phyloP scores from a whole-genome alignment of 148 eudicot genomes.

The Persicaria maculosa region DNA sequence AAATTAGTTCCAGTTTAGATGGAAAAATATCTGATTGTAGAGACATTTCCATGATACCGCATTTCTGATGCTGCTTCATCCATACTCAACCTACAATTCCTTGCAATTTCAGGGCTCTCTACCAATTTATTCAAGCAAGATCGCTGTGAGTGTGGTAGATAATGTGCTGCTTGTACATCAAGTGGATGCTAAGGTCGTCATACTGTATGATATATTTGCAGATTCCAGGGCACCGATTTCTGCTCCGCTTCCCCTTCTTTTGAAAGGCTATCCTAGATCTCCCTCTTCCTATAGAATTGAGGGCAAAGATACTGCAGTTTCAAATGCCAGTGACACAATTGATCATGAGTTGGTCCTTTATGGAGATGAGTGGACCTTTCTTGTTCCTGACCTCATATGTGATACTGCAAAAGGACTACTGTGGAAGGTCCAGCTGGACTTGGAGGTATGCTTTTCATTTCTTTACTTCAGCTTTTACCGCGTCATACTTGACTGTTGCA shows the following conservation, averaged over 20 bases:
- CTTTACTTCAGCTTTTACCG: neutral
- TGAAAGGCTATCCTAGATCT: conserved; percentile 51
- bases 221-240: conserved; percentile 91
- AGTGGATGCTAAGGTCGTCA: conserved; percentile 97
- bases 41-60: neutral
- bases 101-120: conserved; percentile 70
- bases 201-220: conserved; percentile 76
- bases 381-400: conserved; percentile 85
- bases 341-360: conserved; percentile 48
- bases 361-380: conserved; percentile 82
- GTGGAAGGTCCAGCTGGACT: conserved; percentile 88
- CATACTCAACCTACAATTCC: neutral
- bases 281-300: conserved; percentile 31
- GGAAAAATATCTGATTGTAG: neutral
- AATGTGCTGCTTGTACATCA: conserved; percentile 91
- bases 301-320: conserved; percentile 33
- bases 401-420: conserved; percentile 63
- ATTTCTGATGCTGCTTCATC: neutral
- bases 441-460: conserved; percentile 48
- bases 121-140: conserved; percentile 77
- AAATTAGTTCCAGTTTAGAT: neutral
- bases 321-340: conserved; percentile 29
- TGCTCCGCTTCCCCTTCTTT: conserved; percentile 93
- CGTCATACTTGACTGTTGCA: conserved; percentile 1
- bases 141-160: conserved; percentile 91